Conservation (phyloP, 2,329 filamentous ascomycete species). For the Dactylellina sp. region DNA sequence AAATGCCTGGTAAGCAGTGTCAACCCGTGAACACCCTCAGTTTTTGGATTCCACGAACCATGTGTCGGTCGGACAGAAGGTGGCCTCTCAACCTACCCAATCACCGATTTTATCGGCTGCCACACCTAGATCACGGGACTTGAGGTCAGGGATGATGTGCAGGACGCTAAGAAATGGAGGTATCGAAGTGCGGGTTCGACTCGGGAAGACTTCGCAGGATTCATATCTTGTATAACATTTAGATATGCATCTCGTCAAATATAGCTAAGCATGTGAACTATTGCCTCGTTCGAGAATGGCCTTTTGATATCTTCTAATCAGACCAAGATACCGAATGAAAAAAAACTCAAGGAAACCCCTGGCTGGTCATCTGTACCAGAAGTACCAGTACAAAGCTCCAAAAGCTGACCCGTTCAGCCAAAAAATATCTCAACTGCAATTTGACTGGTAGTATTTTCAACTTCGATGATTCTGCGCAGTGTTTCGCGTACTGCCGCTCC, state of each 20-base stretch:
- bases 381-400: constrained; percentile 44
- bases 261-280: constrained; percentile 53
- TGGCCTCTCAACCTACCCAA: constrained; percentile 23
- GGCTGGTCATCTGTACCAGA: constrained; percentile 17
- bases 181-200: constrained; percentile 22
- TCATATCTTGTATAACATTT: constrained; percentile 23
- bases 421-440: constrained; percentile 23
- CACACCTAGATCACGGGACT: constrained; percentile 56
- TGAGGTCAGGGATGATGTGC: constrained; percentile 56
- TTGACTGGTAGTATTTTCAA: constrained; percentile 51
- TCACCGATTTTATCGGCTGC: constrained; percentile 50
- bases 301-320: constrained; percentile 14
- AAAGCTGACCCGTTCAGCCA: constrained; percentile 16
- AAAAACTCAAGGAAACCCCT: not conserved
- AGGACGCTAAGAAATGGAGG: constrained; percentile 52
- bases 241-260: constrained; percentile 34
- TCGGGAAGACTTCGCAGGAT: constrained; percentile 44
- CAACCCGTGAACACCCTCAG: constrained; percentile 46
- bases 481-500: constrained; percentile 54
- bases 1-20: constrained; percentile 33
- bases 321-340: constrained; percentile 18
- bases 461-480: constrained; percentile 25
- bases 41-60: constrained; percentile 29
- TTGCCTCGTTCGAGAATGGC: constrained; percentile 53
- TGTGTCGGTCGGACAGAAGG: constrained; percentile 49